phyloP scores from a whole-genome alignment of 148 eudicot genomes.

The Chenopodium quinoa region DNA sequence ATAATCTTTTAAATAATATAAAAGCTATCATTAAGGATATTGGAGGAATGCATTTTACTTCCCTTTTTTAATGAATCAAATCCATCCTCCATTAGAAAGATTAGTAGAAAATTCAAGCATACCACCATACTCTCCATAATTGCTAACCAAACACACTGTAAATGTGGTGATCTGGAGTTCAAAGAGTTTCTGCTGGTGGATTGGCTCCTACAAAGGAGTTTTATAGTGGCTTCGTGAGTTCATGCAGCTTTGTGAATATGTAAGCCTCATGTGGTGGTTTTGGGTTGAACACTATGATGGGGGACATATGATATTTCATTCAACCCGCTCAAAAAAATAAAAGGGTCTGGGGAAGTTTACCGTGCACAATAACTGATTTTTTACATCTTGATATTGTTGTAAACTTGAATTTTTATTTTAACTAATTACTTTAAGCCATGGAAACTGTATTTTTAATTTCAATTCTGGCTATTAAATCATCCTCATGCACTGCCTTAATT shows the following conservation, averaged over 20 bases:
- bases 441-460: neutral
- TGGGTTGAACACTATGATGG: neutral
- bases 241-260: too few relatives aligned
- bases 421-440: neutral
- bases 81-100: neutral
- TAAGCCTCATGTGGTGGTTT: neutral
- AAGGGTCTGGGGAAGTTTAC: neutral
- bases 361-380: neutral
- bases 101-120: neutral
- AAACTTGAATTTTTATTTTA: neutral
- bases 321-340: neutral
- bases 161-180: neutral
- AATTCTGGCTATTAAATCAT: neutral
- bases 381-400: too few relatives aligned
- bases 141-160: neutral
- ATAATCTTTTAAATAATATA: too few relatives aligned
- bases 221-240: neutral
- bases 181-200: neutral
- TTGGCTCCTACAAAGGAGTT: neutral
- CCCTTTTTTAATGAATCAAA: neutral
- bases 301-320: neutral
- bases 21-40: neutral
- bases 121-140: neutral
- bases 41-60: neutral
- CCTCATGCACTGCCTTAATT: neutral